Percentiles rank a stretch among this genome's conserved stretches.
Conservation (phyloP, 2,329 filamentous ascomycete genomes). For the Apiospora saccharicola region DNA sequence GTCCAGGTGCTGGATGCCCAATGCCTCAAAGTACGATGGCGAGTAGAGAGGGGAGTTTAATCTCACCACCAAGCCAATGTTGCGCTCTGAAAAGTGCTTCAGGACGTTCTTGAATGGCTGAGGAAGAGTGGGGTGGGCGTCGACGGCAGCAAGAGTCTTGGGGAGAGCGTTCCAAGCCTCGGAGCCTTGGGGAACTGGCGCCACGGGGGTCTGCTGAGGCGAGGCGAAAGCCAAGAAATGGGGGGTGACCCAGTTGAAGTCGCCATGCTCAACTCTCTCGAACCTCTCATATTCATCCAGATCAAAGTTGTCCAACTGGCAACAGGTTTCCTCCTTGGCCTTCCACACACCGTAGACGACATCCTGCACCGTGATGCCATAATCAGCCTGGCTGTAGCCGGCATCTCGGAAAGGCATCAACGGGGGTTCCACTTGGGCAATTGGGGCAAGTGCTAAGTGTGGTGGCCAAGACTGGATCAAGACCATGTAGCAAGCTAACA, state of each 20-base stretch:
- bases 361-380: conserved; percentile 93
- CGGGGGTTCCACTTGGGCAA: conserved; percentile 94
- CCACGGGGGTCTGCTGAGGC: conserved; percentile 81
- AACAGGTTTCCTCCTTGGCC: conserved; percentile 94
- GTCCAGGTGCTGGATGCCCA: conserved; percentile 94
- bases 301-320: conserved; percentile 91
- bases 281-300: conserved; percentile 96
- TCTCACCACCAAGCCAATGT: conserved; percentile 92
- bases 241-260: conserved; percentile 99
- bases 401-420: conserved; percentile 99
- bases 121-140: conserved; percentile 74
- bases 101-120: conserved; percentile 96
- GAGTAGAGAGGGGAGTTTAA: conserved; percentile 97
- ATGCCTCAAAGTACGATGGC: conserved; percentile 93
- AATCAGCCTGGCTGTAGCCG: conserved; percentile 98
- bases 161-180: conserved; percentile 79
- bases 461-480: conserved; percentile 97
- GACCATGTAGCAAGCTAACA: conserved; percentile 98
- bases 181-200: conserved; percentile 74
- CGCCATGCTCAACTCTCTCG: conserved; percentile 95
- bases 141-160: conserved; percentile 75
- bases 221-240: conserved; percentile 96
- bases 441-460: conserved; percentile 91
- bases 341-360: conserved; percentile 99
- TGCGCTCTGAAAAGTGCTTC: conserved; percentile 83